Evolutionary conservation across 2,329 filamentous ascomycete genomes (phyloP).

Genomic region (Ampelomyces quisqualis): DNA sequence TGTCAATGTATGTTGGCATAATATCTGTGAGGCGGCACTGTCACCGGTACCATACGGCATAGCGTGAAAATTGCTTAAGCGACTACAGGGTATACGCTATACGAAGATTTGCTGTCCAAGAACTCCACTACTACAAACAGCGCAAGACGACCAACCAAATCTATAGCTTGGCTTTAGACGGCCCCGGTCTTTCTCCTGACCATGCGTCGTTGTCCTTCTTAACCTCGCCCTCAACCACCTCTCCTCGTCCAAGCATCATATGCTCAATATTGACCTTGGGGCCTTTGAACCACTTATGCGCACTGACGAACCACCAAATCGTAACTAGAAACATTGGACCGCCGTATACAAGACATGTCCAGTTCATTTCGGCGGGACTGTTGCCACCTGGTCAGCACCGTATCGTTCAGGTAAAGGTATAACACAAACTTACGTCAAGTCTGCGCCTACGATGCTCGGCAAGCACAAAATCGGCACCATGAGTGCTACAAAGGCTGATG

Average conservation of each 20-base stretch:
- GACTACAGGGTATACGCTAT: slow-evolving; percentile 11
- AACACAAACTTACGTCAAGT: slow-evolving; percentile 55
- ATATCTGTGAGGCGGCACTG: not conserved
- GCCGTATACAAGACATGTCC: slow-evolving; percentile 67
- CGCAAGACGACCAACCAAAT: not conserved
- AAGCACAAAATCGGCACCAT: slow-evolving; percentile 71
- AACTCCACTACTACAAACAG: not conserved
- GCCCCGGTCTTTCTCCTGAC: slow-evolving; percentile 2
- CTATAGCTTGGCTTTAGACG: not conserved
- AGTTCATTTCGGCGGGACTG: slow-evolving; percentile 61
- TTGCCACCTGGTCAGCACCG: slow-evolving; percentile 17
- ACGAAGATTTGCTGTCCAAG: slow-evolving; percentile 1
- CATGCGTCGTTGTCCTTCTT: slow-evolving; percentile 11
- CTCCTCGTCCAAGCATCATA: slow-evolving; percentile 48
- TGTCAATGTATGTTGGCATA: not conserved
- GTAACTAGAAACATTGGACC: slow-evolving; percentile 61
- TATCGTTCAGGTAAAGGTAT: not conserved
- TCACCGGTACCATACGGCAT: not conserved
- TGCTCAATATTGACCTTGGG: slow-evolving; percentile 68
- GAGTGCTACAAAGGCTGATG: slow-evolving; percentile 61
- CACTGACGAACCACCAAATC: slow-evolving; percentile 65
- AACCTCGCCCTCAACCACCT: slow-evolving; percentile 40
- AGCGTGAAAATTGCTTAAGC: slow-evolving; percentile 2
- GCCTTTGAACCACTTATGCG: slow-evolving; percentile 69
- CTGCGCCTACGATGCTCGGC: slow-evolving; percentile 57